phyloP scores from a whole-genome alignment of 176 grass and related monocot species.

The Aegilops longissima region DNA sequence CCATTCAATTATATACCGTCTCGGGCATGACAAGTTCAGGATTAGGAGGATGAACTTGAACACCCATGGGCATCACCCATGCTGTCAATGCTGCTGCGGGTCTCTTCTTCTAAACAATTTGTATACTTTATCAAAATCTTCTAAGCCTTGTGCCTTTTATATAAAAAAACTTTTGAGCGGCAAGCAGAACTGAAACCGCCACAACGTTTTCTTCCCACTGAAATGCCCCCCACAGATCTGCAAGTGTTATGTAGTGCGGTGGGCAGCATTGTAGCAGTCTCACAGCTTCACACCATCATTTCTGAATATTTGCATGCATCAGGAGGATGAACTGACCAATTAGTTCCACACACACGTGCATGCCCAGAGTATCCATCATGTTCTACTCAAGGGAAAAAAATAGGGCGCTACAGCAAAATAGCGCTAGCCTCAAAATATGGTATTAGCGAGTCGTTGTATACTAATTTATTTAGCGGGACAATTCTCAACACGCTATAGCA shows the following conservation, averaged over 20 bases:
- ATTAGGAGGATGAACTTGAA: neutral
- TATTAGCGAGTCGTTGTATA: too few species aligned
- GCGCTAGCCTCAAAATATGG: too few species aligned
- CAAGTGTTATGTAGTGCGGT: neutral
- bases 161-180: neutral
- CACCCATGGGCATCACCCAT: neutral
- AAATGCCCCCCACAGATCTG: neutral
- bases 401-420: too few species aligned
- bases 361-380: neutral
- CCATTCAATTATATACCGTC: too few species aligned
- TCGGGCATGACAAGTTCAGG: neutral
- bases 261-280: too few species aligned
- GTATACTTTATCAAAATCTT: neutral
- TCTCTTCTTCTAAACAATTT: neutral
- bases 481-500: too few species aligned
- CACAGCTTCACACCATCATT: neutral
- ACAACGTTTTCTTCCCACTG: neutral
- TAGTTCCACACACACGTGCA: neutral
- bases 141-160: too few species aligned
- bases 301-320: neutral
- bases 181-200: neutral
- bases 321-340: neutral
- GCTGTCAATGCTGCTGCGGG: neutral
- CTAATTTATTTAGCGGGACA: too few species aligned
- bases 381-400: too few species aligned